A percentile compares a stretch with the other conserved stretches of the same genome.
Conservation (phyloP, 2,329 filamentous ascomycete species). For the Fusarium guadeloupense region DNA sequence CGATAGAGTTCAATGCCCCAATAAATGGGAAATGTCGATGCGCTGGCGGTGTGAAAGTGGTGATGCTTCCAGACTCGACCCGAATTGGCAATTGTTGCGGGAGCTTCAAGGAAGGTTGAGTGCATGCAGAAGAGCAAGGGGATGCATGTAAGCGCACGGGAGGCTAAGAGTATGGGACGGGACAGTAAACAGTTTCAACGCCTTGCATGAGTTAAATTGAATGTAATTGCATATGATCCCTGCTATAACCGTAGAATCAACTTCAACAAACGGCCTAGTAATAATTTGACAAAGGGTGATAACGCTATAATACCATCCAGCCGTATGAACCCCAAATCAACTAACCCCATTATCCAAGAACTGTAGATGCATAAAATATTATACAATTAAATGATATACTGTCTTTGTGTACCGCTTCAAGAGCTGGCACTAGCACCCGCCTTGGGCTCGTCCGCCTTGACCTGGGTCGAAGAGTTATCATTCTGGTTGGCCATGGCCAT, state of each 20-base stretch:
- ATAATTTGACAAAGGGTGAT: constrained; percentile 11
- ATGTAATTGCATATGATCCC: no score
- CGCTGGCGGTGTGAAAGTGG: neutral
- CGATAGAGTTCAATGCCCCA: neutral
- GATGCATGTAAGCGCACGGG: constrained; percentile 20
- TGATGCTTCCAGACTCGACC: constrained; percentile 3
- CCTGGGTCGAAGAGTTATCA: constrained; percentile 42
- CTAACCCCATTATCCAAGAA: constrained; percentile 25
- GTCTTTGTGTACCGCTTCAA: constrained; percentile 7
- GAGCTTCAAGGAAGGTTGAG: constrained; percentile 13
- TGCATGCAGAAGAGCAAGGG: constrained; percentile 10
- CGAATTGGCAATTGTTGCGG: constrained; percentile 37
- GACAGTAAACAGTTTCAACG: no score
- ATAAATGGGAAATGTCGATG: neutral
- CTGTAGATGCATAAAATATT: constrained; percentile 32
- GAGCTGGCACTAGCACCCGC: constrained; percentile 32
- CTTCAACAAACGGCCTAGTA: neutral
- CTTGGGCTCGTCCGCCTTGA: constrained; percentile 42
- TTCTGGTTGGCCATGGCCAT: constrained; percentile 72
- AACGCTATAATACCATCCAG: constrained; percentile 27
- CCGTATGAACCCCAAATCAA: constrained; percentile 6
- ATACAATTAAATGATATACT: constrained; percentile 24
- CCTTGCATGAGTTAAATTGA: no score
- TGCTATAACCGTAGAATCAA: neutral
- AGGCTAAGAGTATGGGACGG: no score